A percentile compares a stretch with the other conserved stretches of the same genome.
Evolutionary conservation across 345 rosid genomes (phyloP).

Genomic region (Citrus sp.): DNA sequence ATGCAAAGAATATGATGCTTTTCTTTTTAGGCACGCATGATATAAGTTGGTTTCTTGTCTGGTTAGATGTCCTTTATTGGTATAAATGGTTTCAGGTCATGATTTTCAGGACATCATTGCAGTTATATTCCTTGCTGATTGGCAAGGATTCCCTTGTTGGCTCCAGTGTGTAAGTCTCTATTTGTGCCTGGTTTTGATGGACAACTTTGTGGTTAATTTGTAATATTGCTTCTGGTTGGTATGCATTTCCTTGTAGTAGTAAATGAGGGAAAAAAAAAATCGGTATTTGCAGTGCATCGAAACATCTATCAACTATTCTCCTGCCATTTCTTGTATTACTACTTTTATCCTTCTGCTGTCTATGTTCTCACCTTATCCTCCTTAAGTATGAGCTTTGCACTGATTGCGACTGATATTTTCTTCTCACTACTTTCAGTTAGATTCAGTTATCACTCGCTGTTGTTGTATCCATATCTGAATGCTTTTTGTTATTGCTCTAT

Average conservation of each 20-base stretch:
- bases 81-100: conserved; percentile 13
- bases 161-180: conserved; percentile 29
- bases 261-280: neutral
- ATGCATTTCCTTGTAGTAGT: conserved; percentile 18
- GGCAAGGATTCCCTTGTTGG: conserved; percentile 25
- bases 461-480: neutral
- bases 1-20: conserved; percentile 16
- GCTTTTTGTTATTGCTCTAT: neutral
- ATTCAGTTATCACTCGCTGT: neutral
- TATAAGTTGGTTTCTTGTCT: conserved; percentile 29
- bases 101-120: conserved; percentile 29
- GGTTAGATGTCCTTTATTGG: conserved; percentile 23
- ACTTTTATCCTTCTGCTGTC: neutral
- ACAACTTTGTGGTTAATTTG: conserved; percentile 21
- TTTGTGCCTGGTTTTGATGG: conserved; percentile 30
- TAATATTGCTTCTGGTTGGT: conserved; percentile 23
- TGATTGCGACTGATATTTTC: neutral
- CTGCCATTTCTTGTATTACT: neutral
- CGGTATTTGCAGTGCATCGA: neutral
- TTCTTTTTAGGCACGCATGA: conserved; percentile 2
- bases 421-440: neutral
- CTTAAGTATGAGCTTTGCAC: neutral
- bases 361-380: neutral
- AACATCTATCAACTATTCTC: neutral
- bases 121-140: conserved; percentile 27